These are phyloP conservation scores for Salix arbutifolia DNA, from an alignment of 345 rosid genomes.

Conservation along the genomic window DNA sequence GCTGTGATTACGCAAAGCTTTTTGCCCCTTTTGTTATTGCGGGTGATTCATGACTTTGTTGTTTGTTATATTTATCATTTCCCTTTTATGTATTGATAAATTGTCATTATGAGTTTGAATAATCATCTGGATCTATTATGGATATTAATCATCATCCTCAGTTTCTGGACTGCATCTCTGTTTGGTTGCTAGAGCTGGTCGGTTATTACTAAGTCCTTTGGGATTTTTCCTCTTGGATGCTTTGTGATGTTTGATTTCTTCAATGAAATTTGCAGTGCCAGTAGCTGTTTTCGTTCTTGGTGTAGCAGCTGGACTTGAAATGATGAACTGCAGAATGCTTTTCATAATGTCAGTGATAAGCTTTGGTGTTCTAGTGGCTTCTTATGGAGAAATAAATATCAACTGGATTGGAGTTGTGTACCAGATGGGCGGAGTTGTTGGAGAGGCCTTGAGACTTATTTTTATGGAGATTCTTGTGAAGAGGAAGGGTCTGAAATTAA, in stretches of 20 bases:
- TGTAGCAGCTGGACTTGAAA: constrained; percentile 90
- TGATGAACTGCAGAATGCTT: constrained; percentile 92
- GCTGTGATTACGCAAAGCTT: too few species aligned
- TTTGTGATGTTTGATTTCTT: constrained; percentile 21
- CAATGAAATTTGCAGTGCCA: constrained; percentile 75
- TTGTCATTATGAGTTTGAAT: neutral
- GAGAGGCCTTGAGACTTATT: constrained; percentile 85
- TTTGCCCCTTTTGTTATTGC: too few species aligned
- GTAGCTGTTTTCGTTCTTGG: constrained; percentile 95
- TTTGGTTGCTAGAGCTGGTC: neutral
- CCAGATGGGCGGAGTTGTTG: constrained; percentile 98
- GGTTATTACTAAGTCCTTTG: neutral
- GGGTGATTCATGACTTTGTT: too few species aligned
- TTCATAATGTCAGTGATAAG: constrained; percentile 93
- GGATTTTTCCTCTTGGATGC: neutral
- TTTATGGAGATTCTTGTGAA: constrained; percentile 95
- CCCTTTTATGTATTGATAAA: neutral
- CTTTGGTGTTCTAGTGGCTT: constrained; percentile 92
- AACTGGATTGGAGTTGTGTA: constrained; percentile 96
- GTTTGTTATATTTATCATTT: neutral
- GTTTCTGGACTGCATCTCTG: neutral
- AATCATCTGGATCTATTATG: neutral
- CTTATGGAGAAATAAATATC: constrained; percentile 85
- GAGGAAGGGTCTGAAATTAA: constrained; percentile 86
- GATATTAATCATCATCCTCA: neutral